A percentile compares a stretch with the other conserved stretches of the same genome.
phyloP scores from a whole-genome alignment of 139 green algal genomes.

The Coccomyxa sp. region DNA sequence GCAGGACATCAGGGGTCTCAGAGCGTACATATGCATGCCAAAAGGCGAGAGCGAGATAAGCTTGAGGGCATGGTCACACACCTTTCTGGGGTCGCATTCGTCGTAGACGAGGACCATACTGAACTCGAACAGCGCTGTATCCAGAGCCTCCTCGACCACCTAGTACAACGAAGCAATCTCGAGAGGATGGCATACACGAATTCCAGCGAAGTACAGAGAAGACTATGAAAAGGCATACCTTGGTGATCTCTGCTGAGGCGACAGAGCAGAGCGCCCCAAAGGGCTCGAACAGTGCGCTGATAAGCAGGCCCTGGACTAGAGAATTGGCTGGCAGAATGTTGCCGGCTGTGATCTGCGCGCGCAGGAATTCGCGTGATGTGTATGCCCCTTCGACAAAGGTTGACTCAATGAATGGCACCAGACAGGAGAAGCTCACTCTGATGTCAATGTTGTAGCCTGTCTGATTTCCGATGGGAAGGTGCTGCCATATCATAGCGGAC shows the following conservation, averaged over 20 bases:
- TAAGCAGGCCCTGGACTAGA: neutral
- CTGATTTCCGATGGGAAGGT: neutral
- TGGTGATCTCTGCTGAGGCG: neutral
- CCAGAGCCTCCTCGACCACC: neutral
- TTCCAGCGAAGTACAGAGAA: neutral
- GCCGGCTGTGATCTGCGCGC: neutral
- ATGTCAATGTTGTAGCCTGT: neutral
- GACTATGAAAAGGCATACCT: neutral
- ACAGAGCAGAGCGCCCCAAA: neutral
- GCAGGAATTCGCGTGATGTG: no score
- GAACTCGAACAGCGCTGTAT: neutral
- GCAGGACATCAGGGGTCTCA: neutral
- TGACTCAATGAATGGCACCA: no score
- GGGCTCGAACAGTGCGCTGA: neutral
- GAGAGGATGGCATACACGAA: neutral
- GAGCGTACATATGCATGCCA: neutral
- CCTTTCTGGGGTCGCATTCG: neutral
- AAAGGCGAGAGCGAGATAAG: neutral
- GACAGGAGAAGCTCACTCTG: neutral
- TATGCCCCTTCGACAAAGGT: no score
- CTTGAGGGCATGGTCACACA: neutral
- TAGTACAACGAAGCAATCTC: neutral
- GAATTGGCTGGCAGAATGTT: conserved; percentile 1
- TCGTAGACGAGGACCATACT: neutral
- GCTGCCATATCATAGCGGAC: neutral